Conservation (phyloP, 257 asterid species). For the Nicotiana paniculata region DNA sequence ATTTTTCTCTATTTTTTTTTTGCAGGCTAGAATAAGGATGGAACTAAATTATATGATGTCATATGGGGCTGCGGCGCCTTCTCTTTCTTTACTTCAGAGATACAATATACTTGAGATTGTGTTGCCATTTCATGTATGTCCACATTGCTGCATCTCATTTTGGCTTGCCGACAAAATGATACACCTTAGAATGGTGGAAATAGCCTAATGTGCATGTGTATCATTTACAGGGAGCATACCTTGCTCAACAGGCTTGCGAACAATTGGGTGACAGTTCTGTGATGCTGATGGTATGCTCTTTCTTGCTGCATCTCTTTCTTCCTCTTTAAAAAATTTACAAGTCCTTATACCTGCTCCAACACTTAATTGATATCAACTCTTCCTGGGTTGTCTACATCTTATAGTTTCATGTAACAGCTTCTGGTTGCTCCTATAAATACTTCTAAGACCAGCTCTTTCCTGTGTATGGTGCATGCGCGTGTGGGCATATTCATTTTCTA, state of each 20-base stretch:
- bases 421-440: too few relatives aligned
- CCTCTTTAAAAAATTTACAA: not conserved
- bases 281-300: conserved; percentile 62
- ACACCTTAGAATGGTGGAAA: not conserved
- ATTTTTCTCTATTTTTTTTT: conserved; percentile 1
- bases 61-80: conserved; percentile 92
- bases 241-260: conserved; percentile 42
- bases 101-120: conserved; percentile 67
- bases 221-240: conserved; percentile 62
- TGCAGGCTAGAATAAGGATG: conserved; percentile 61
- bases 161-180: not conserved
- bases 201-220: not conserved
- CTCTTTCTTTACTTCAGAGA: conserved; percentile 65
- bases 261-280: conserved; percentile 30
- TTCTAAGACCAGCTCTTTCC: not conserved
- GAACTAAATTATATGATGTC: conserved; percentile 89
- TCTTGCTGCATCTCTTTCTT: not conserved
- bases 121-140: conserved; percentile 83
- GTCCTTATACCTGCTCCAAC: not conserved
- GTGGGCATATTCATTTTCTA: not conserved
- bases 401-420: too few relatives aligned
- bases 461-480: not conserved
- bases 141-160: conserved; percentile 12
- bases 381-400: too few relatives aligned
- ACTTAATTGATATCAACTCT: too few relatives aligned